phyloP scores from a whole-genome alignment of 352 stramenopile species.

The Phytophthora hybrid region DNA sequence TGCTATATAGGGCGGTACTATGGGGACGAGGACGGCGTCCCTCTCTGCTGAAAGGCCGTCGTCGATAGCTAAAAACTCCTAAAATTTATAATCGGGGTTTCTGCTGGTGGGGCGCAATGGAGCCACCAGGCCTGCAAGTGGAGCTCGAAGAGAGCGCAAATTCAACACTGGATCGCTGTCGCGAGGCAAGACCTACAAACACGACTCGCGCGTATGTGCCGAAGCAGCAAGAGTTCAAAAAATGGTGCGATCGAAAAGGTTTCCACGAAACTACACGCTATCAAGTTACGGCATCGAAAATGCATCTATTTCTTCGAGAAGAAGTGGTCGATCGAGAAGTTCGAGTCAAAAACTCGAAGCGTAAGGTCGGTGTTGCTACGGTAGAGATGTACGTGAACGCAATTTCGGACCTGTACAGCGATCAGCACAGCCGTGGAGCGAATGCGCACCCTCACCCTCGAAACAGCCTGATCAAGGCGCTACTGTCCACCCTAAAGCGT shows the following conservation, averaged over 20 bases:
- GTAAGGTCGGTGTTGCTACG: not conserved
- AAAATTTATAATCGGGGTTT: no score
- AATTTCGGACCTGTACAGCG: no score
- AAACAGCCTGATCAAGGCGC: not conserved
- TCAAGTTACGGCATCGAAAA: not conserved
- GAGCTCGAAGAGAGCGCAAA: not conserved
- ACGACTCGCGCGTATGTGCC: not conserved
- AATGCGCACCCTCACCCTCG: not conserved
- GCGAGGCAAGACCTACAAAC: not conserved
- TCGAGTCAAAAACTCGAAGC: not conserved
- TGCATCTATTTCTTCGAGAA: not conserved
- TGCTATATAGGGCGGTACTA: no score
- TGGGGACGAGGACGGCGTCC: no score
- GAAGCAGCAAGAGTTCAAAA: slow-evolving; percentile 4
- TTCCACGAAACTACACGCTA: slow-evolving; percentile 4
- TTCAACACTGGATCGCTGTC: not conserved
- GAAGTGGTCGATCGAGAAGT: not conserved
- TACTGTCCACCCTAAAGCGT: not conserved
- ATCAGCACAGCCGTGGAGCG: not conserved
- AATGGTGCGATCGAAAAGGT: not conserved
- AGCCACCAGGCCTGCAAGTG: not conserved
- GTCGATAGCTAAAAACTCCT: no score
- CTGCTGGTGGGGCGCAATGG: no score
- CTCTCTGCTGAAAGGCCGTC: no score
- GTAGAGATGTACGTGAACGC: not conserved